These are phyloP conservation scores for Aspergillus sp. DNA, from an alignment of 2,329 filamentous ascomycete species.

Conservation along the genomic window DNA sequence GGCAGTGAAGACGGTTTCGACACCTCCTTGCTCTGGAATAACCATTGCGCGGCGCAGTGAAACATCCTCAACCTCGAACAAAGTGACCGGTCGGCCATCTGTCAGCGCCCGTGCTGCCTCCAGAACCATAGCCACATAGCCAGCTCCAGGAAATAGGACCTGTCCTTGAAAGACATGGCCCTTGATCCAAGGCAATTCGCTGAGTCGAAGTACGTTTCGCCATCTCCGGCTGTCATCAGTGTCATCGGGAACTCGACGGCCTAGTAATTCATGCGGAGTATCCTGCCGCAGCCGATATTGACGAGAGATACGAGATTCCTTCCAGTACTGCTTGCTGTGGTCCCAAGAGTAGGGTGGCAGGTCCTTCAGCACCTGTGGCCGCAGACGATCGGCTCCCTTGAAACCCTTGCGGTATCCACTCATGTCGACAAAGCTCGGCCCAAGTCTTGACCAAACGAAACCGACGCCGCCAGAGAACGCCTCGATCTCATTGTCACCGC, in stretches of 20 bases:
- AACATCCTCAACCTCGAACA: neutral
- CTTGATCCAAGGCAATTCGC: constrained; percentile 23
- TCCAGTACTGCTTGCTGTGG: neutral
- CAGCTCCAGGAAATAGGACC: constrained; percentile 24
- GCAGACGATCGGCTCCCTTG: neutral
- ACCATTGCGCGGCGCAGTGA: neutral
- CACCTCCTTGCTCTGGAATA: neutral
- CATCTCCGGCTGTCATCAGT: constrained; percentile 8
- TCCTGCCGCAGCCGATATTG: neutral
- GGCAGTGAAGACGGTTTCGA: neutral
- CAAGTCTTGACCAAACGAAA: constrained; percentile 1
- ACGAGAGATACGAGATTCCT: neutral
- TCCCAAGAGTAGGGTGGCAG: constrained; percentile 5
- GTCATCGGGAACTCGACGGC: constrained; percentile 4
- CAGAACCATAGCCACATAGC: constrained; percentile 11
- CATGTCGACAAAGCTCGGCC: neutral
- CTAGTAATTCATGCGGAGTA: constrained; percentile 2
- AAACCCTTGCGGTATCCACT: neutral
- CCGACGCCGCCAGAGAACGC: neutral
- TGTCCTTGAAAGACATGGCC: constrained; percentile 21
- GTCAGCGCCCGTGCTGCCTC: constrained; percentile 3
- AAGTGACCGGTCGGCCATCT: neutral
- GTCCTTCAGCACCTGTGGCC: neutral
- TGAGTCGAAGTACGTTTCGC: constrained; percentile 15
- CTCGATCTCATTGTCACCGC: neutral